Percentiles rank a stretch among this genome's conserved stretches.
phyloP scores from a whole-genome alignment of 2,329 filamentous ascomycete species.

The Trichoderma guizhouense region DNA sequence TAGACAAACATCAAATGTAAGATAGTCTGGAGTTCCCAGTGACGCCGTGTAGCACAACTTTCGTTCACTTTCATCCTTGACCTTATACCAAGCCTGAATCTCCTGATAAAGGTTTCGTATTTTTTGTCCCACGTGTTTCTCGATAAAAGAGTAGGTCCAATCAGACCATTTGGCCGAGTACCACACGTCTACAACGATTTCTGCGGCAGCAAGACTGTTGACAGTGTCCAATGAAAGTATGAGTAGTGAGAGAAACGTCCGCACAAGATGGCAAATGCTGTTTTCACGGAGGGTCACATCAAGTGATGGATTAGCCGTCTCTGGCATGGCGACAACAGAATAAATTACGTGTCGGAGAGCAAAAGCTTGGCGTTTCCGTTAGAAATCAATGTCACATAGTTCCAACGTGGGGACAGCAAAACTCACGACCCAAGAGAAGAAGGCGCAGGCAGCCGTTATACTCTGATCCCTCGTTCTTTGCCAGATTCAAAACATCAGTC shows the following conservation, averaged over 20 bases:
- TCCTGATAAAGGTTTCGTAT: not conserved
- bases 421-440: conserved; percentile 25
- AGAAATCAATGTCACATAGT: not conserved
- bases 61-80: no score
- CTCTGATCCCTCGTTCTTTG: conserved; percentile 26
- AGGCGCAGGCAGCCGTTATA: conserved; percentile 24
- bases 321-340: conserved; percentile 23
- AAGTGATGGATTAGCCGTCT: conserved; percentile 20
- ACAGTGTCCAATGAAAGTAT: conserved; percentile 1
- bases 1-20: not conserved
- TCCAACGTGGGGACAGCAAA: not conserved
- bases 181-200: conserved; percentile 27
- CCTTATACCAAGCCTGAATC: not conserved
- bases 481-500: conserved; percentile 27
- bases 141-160: not conserved
- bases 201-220: conserved; percentile 23
- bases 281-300: conserved; percentile 20
- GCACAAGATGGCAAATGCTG: not conserved
- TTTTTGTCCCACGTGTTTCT: not conserved
- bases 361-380: conserved; percentile 17
- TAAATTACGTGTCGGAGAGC: conserved; percentile 28
- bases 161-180: conserved; percentile 25
- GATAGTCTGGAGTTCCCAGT: not conserved
- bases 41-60: no score
- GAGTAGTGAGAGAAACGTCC: conserved; percentile 20